These are phyloP conservation scores for Aureobasidium subglaciale DNA, from an alignment of 2,329 filamentous ascomycete species.

Conservation along the genomic window DNA sequence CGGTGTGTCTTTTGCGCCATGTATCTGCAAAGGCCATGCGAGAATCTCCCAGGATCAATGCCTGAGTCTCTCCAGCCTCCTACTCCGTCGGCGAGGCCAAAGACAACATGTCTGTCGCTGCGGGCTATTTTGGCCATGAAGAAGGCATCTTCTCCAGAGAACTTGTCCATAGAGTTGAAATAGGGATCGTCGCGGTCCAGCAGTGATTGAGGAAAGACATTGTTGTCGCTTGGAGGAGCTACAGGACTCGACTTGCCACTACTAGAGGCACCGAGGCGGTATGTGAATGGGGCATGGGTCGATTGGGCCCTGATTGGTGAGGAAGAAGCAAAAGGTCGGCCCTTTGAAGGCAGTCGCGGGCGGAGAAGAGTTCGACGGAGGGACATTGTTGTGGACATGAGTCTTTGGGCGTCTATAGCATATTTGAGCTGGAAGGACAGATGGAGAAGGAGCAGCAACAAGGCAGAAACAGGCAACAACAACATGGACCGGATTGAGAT, in stretches of 20 bases:
- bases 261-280: constrained; percentile 31
- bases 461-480: background rate
- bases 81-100: constrained; percentile 90
- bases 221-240: constrained; percentile 42
- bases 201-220: constrained; percentile 29
- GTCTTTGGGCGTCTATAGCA: constrained; percentile 1
- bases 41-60: constrained; percentile 91
- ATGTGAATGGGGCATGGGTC: constrained; percentile 26
- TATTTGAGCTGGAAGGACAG: background rate
- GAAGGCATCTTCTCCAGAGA: constrained; percentile 92
- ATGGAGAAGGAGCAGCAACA: background rate
- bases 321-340: background rate
- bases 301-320: background rate
- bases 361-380: constrained; percentile 1
- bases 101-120: constrained; percentile 62
- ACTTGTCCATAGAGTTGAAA: constrained; percentile 42
- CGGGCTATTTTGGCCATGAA: constrained; percentile 73
- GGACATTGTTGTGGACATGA: background rate
- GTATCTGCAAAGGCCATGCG: constrained; percentile 84
- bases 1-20: constrained; percentile 61
- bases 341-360: background rate
- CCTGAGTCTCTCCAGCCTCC: constrained; percentile 91
- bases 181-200: constrained; percentile 41
- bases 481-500: background rate
- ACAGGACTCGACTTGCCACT: constrained; percentile 29